These are phyloP conservation scores for Zygoascus ofunaensis DNA, from an alignment of 805 yeast genomes.

Conservation along the genomic window DNA sequence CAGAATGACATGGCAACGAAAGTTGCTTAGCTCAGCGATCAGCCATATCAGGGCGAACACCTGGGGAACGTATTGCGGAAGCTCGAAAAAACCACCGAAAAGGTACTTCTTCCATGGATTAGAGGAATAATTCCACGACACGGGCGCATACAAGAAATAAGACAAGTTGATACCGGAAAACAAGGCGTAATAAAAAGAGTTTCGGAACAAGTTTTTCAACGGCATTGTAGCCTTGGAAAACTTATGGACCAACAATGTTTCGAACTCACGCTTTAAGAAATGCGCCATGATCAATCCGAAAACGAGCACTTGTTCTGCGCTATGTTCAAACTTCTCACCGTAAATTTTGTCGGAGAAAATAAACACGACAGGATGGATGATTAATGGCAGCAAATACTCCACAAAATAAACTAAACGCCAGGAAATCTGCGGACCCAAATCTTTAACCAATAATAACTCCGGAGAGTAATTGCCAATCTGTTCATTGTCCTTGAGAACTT, in stretches of 20 bases:
- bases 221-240: slow-evolving; percentile 95
- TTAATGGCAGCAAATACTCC: slow-evolving; percentile 84
- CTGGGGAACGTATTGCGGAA: slow-evolving; percentile 8
- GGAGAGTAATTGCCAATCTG: slow-evolving; percentile 37
- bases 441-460: slow-evolving; percentile 56
- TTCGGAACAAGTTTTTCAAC: slow-evolving; percentile 72
- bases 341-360: slow-evolving; percentile 32
- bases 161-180: slow-evolving; percentile 61
- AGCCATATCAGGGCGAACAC: slow-evolving; percentile 24
- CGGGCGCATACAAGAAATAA: slow-evolving; percentile 40
- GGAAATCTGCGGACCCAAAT: slow-evolving; percentile 84
- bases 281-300: slow-evolving; percentile 57
- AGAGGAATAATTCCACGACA: slow-evolving; percentile 20
- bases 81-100: slow-evolving; percentile 17
- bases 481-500: slow-evolving; percentile 38
- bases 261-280: slow-evolving; percentile 80
- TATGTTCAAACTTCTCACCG: slow-evolving; percentile 32
- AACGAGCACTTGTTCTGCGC: slow-evolving; percentile 45
- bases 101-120: slow-evolving; percentile 11
- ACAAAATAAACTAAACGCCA: slow-evolving; percentile 86
- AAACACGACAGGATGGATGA: slow-evolving; percentile 68
- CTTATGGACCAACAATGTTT: slow-evolving; percentile 73
- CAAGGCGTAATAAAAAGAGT: slow-evolving; percentile 89
- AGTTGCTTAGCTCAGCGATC: slow-evolving; percentile 63
- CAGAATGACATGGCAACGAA: slow-evolving; percentile 59